Conservation (phyloP, 176 grass and related monocot species). For the Echinochloa phyllopogon region DNA sequence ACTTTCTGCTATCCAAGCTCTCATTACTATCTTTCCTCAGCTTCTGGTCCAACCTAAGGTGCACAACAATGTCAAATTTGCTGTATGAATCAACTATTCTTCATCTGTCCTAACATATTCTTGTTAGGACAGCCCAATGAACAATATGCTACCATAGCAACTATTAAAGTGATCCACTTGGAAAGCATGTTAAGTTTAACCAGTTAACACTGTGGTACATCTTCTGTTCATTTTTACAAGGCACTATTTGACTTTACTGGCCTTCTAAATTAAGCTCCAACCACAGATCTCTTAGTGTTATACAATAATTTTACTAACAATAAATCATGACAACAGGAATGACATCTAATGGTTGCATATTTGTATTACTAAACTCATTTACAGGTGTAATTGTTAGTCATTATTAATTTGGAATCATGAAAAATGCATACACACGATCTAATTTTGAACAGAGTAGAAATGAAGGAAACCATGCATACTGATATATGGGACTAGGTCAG, state of each 20-base stretch:
- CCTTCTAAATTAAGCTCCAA: neutral
- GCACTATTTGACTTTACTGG: neutral
- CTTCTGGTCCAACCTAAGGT: conserved; percentile 56
- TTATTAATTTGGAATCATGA: neutral
- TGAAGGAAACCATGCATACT: neutral
- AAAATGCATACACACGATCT: neutral
- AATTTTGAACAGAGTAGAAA: neutral
- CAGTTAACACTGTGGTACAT: neutral
- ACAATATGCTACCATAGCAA: neutral
- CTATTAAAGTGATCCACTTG: neutral
- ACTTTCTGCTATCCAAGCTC: conserved; percentile 36
- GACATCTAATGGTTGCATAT: neutral
- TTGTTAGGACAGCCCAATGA: conserved; percentile 10
- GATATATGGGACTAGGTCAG: neutral
- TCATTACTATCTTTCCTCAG: conserved; percentile 41
- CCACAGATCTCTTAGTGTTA: neutral
- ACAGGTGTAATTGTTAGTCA: neutral
- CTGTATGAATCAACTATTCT: neutral
- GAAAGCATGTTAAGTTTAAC: conserved; percentile 20
- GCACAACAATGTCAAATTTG: conserved; percentile 11
- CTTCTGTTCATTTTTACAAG: neutral
- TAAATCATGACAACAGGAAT: neutral
- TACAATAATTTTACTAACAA: neutral
- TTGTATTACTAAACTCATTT: neutral
- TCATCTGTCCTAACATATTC: conserved; percentile 11